phyloP scores from a whole-genome alignment of 2,329 filamentous ascomycete genomes.

The Exophiala alcalophila region DNA sequence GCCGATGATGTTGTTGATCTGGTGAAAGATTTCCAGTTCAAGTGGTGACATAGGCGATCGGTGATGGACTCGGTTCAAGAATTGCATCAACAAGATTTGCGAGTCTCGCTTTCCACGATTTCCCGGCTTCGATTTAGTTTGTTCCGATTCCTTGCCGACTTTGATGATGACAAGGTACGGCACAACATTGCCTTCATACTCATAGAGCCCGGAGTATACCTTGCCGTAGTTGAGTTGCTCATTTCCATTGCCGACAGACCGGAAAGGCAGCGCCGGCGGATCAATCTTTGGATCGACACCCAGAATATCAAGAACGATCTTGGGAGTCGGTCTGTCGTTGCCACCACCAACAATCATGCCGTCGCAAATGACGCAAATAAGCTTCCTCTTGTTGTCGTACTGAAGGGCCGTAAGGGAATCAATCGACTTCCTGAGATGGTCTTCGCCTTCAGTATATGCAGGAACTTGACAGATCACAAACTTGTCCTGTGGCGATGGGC shows the following conservation, averaged over 20 bases:
- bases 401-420: conserved; percentile 92
- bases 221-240: conserved; percentile 98
- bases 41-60: conserved; percentile 91
- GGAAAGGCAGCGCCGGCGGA: conserved; percentile 89
- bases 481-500: conserved; percentile 89
- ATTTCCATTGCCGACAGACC: conserved; percentile 81
- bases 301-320: conserved; percentile 95
- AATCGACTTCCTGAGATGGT: conserved; percentile 85
- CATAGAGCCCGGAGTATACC: conserved; percentile 95
- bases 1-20: conserved; percentile 98
- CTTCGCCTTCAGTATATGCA: conserved; percentile 96
- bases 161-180: conserved; percentile 96
- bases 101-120: conserved; percentile 99
- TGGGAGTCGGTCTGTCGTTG: conserved; percentile 93
- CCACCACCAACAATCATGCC: conserved; percentile 94
- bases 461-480: conserved; percentile 98
- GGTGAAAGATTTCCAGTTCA: conserved; percentile 97
- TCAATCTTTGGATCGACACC: conserved; percentile 97
- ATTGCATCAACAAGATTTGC: conserved; percentile 92
- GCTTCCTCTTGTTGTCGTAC: conserved; percentile 97
- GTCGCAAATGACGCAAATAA: conserved; percentile 94
- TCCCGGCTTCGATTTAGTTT: conserved; percentile 84
- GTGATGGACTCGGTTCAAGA: conserved; percentile 96
- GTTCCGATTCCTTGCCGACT: conserved; percentile 94
- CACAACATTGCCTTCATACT: conserved; percentile 95